These are phyloP conservation scores for Rhodotorula sp. DNA, from an alignment of 1,284 basidiomycete species.

Conservation along the genomic window DNA sequence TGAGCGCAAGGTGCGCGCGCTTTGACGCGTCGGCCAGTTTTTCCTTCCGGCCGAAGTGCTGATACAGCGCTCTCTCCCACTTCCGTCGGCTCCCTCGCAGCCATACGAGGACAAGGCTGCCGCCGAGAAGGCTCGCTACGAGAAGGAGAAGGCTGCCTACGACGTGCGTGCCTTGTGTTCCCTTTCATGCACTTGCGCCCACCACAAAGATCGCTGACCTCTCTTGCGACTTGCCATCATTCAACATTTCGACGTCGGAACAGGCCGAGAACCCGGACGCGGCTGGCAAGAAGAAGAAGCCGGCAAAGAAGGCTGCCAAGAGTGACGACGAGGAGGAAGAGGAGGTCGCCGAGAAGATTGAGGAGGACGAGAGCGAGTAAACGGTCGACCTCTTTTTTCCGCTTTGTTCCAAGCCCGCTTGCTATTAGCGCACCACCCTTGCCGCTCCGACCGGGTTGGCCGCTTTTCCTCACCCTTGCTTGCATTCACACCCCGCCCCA, in stretches of 20 bases:
- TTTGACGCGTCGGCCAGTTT: not conserved
- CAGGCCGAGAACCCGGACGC: conserved; percentile 19
- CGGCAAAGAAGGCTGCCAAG: conserved; percentile 22
- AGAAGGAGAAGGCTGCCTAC: conserved; percentile 74
- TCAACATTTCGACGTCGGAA: not conserved
- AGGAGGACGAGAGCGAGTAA: conserved; percentile 14
- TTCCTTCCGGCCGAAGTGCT: conserved; percentile 2
- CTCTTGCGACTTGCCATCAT: no score
- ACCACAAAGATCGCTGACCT: not conserved
- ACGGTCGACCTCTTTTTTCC: no score
- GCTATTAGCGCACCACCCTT: conserved; percentile 8
- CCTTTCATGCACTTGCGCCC: not conserved
- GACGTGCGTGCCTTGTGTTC: conserved; percentile 48
- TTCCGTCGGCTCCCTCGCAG: conserved; percentile 52
- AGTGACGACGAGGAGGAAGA: conserved; percentile 22
- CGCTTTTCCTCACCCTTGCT: not conserved
- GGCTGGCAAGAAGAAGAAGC: conserved; percentile 11
- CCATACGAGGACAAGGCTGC: conserved; percentile 87
- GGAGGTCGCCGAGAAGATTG: conserved; percentile 12
- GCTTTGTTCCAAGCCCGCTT: no score
- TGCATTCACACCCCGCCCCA: not conserved
- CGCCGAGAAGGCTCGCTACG: conserved; percentile 73
- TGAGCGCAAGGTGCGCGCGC: conserved; percentile 71
- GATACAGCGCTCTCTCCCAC: not conserved
- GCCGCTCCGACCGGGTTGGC: not conserved